Percentiles rank a stretch among this genome's conserved stretches.
phyloP scores from a whole-genome alignment of 73 alveolate species.

The Stentor roeselii region DNA sequence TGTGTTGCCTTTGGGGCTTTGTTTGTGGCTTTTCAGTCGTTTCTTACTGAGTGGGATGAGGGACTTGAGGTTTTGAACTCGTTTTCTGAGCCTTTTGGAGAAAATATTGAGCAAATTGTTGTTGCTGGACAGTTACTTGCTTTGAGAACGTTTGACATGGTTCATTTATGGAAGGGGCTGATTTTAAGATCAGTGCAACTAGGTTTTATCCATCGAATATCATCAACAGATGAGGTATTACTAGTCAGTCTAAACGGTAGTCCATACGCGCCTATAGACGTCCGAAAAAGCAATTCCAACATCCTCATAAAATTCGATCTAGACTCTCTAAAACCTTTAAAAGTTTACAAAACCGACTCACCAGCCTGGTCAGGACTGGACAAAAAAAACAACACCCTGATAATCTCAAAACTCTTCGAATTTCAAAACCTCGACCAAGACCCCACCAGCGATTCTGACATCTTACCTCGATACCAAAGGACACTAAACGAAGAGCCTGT shows the following conservation, averaged over 20 bases:
- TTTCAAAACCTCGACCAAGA: neutral
- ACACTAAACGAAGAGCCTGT: no score
- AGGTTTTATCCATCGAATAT: conserved; percentile 15
- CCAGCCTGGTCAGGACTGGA: neutral
- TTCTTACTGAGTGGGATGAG: neutral
- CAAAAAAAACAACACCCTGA: neutral
- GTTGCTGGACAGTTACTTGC: no score
- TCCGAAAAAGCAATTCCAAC: neutral
- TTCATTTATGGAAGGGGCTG: neutral
- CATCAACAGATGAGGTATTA: neutral
- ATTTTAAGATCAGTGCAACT: neutral
- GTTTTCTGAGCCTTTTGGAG: conserved; percentile 7
- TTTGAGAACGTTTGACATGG: neutral
- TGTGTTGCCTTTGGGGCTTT: neutral
- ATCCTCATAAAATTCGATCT: neutral
- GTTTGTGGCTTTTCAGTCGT: neutral
- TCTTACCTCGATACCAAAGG: no score
- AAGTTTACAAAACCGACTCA: neutral
- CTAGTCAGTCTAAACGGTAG: neutral
- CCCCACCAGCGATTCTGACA: no score
- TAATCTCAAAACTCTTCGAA: neutral
- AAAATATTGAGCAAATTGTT: neutral
- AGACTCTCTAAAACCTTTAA: neutral
- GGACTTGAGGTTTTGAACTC: neutral
- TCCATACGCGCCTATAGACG: neutral